Evolutionary conservation across 2,329 filamentous ascomycete genomes (phyloP).

Genomic region (Aspergillus alliaceus): DNA sequence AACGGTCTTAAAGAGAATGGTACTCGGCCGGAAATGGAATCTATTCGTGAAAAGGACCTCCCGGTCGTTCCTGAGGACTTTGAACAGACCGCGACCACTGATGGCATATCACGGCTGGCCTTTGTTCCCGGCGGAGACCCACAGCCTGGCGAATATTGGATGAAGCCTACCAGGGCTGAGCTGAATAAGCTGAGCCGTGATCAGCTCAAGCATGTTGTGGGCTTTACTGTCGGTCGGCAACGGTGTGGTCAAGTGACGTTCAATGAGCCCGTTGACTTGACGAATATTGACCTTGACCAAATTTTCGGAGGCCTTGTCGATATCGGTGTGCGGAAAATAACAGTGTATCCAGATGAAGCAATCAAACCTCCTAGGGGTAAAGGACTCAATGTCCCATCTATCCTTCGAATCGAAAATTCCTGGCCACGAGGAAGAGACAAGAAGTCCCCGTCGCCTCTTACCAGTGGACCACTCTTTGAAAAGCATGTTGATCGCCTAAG

Average conservation of each 20-base stretch:
- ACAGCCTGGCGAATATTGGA: conserved; percentile 80
- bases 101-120: conserved; percentile 30
- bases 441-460: conserved; percentile 56
- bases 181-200: conserved; percentile 77
- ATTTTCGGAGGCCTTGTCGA: conserved; percentile 75
- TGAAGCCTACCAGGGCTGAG: conserved; percentile 72
- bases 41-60: conserved; percentile 72
- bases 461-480: conserved; percentile 64
- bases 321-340: conserved; percentile 75
- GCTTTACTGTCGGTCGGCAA: conserved; percentile 79
- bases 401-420: conserved; percentile 85
- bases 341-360: conserved; percentile 75
- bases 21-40: conserved; percentile 64
- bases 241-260: conserved; percentile 82
- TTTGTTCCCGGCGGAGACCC: conserved; percentile 45
- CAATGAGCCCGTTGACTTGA: conserved; percentile 78
- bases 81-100: conserved; percentile 40
- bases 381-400: conserved; percentile 87
- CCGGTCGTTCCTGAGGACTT: conserved; percentile 69
- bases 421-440: conserved; percentile 75
- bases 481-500: conserved; percentile 81
- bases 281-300: conserved; percentile 73
- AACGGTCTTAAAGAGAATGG: conserved; percentile 35
- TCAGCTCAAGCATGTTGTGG: conserved; percentile 70
- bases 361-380: conserved; percentile 83